phyloP scores from a whole-genome alignment of 768 basidiomycete genomes.

The Leccinellum luteum region DNA sequence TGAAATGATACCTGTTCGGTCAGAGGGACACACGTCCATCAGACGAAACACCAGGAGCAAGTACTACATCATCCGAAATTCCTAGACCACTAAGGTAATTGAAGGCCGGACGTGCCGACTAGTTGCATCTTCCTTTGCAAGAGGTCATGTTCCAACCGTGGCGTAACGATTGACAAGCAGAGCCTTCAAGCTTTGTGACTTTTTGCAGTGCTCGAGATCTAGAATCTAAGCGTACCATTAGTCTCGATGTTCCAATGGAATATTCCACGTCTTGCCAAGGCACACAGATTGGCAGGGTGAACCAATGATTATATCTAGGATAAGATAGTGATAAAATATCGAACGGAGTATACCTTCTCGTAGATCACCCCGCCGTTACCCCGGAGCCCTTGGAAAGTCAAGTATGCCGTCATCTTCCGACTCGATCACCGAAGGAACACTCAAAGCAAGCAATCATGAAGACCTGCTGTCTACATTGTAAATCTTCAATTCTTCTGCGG shows the following conservation, averaged over 20 bases:
- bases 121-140: not conserved
- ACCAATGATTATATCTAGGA: not conserved
- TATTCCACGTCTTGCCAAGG: conserved; percentile 3
- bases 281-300: not conserved
- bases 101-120: not conserved
- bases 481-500: not conserved
- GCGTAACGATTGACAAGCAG: no score
- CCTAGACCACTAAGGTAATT: not conserved
- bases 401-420: not conserved
- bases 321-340: not conserved
- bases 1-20: not conserved
- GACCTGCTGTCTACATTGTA: not conserved
- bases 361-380: not conserved
- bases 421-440: not conserved
- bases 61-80: not conserved
- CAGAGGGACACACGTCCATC: not conserved
- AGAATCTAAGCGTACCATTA: not conserved
- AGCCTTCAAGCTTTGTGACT: not conserved
- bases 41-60: not conserved
- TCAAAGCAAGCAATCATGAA: not conserved
- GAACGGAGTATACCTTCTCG: not conserved
- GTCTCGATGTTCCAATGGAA: not conserved
- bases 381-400: not conserved
- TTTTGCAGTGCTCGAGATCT: not conserved
- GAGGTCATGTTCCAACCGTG: not conserved